Evolutionary conservation across 805 yeast genomes (phyloP).

Genomic region (Wickerhamiella parazyma): DNA sequence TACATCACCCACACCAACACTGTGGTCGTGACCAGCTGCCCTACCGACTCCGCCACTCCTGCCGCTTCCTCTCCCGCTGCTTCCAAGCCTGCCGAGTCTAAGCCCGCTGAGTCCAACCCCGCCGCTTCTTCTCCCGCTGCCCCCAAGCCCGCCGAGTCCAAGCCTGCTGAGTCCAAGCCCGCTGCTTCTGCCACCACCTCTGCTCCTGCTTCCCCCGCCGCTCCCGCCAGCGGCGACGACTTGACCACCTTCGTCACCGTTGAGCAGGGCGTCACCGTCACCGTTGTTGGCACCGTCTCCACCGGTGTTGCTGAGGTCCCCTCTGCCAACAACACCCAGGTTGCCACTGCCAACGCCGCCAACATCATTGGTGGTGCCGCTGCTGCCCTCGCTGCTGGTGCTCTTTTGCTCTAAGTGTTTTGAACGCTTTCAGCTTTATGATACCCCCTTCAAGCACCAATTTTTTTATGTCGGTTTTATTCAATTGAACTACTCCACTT

Average conservation of each 20-base stretch:
- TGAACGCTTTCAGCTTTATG: neutral
- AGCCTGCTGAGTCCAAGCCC: slow-evolving; percentile 14
- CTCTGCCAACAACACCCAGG: slow-evolving; percentile 12
- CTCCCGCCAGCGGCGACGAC: slow-evolving; percentile 7
- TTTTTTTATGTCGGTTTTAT: neutral
- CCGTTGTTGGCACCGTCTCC: slow-evolving; percentile 15
- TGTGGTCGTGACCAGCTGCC: slow-evolving; percentile 36
- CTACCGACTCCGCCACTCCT: slow-evolving; percentile 7
- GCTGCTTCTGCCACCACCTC: slow-evolving; percentile 14
- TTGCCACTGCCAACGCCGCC: slow-evolving; percentile 13
- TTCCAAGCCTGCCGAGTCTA: slow-evolving; percentile 14
- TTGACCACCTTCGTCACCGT: slow-evolving; percentile 12
- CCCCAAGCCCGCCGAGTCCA: slow-evolving; percentile 11
- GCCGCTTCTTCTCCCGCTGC: slow-evolving; percentile 12
- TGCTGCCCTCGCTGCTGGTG: slow-evolving; percentile 14
- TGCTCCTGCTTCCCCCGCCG: slow-evolving; percentile 9
- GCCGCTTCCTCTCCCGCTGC: slow-evolving; percentile 16
- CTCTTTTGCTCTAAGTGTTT: slow-evolving; percentile 12
- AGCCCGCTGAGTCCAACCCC: slow-evolving; percentile 11
- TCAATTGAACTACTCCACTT: neutral
- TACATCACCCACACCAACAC: slow-evolving; percentile 27
- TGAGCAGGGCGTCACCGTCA: slow-evolving; percentile 18
- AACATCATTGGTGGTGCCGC: slow-evolving; percentile 16
- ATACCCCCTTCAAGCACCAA: slow-evolving; percentile 4
- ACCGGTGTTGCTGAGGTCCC: slow-evolving; percentile 9